Conservation (phyloP, 352 stramenopile species). For the Chrysophaeum taylorii region DNA sequence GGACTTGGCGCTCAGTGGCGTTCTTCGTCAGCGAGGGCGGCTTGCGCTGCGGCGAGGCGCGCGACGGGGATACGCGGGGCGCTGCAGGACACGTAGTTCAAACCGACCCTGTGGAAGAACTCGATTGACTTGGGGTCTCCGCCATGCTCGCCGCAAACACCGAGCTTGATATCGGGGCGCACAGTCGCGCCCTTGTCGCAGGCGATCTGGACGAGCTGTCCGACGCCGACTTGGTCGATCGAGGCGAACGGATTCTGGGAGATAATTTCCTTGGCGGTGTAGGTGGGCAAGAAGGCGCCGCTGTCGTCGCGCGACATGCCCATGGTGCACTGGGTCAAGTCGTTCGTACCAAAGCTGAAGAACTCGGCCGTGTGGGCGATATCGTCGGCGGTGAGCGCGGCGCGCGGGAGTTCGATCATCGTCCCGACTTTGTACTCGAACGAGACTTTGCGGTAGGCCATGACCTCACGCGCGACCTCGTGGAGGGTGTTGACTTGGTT, state of each 20-base stretch:
- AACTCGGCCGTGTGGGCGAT: slow-evolving; percentile 50
- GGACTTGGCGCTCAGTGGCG: too few species aligned
- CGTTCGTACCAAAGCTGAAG: slow-evolving; percentile 61
- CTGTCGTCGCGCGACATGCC: slow-evolving; percentile 58
- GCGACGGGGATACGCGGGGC: slow-evolving; percentile 55
- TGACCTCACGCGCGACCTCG: slow-evolving; percentile 19
- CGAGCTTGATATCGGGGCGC: slow-evolving; percentile 37
- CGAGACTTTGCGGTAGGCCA: too few species aligned
- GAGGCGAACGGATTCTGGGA: slow-evolving; percentile 53
- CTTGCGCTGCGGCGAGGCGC: slow-evolving; percentile 47
- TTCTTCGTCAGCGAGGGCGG: too few species aligned
- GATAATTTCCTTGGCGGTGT: slow-evolving; percentile 52
- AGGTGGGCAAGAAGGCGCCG: slow-evolving; percentile 51
- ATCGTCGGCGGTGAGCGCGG: slow-evolving; percentile 47
- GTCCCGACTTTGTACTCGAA: slow-evolving; percentile 49
- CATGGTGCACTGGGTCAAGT: slow-evolving; percentile 56
- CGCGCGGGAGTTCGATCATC: slow-evolving; percentile 59
- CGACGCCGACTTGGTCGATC: slow-evolving; percentile 55
- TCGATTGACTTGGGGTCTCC: slow-evolving; percentile 53
- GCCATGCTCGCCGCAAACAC: slow-evolving; percentile 62
- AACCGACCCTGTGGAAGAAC: slow-evolving; percentile 51
- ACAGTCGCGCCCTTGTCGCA: slow-evolving; percentile 26
- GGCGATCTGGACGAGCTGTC: slow-evolving; percentile 43
- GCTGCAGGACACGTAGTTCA: slow-evolving; percentile 59
- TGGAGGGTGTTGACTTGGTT: slow-evolving; percentile 37